Conservation (phyloP, 2,329 filamentous ascomycete species). For the Triangularia setosa region DNA sequence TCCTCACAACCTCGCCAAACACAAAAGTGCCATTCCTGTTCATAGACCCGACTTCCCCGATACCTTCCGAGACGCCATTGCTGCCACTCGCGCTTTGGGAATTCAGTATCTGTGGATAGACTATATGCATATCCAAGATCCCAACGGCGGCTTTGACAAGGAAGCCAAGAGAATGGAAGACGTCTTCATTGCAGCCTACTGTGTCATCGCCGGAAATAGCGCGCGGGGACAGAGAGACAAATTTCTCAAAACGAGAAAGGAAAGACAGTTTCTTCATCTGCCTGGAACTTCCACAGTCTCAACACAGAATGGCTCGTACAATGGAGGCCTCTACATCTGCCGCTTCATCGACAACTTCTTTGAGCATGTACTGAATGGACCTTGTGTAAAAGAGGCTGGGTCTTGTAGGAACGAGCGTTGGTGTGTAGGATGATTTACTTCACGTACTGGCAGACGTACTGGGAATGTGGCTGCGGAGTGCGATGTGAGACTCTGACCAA, state of each 20-base stretch:
- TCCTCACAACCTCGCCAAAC: not conserved
- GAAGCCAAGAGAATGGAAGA: conserved; percentile 29
- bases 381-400: conserved; percentile 37
- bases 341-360: conserved; percentile 3
- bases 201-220: conserved; percentile 23
- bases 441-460: conserved; percentile 34
- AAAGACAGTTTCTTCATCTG: not conserved
- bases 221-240: not conserved
- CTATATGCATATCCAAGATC: conserved; percentile 27
- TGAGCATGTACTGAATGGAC: conserved; percentile 29
- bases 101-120: conserved; percentile 27
- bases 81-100: conserved; percentile 13
- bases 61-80: conserved; percentile 22
- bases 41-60: conserved; percentile 3
- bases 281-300: not conserved
- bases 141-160: conserved; percentile 20
- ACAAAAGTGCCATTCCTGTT: not conserved
- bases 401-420: conserved; percentile 36
- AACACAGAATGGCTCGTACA: not conserved
- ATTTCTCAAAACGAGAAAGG: not conserved
- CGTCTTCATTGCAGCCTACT: conserved; percentile 29
- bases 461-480: conserved; percentile 36
- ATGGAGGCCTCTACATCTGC: not conserved
- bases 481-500: conserved; percentile 33
- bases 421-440: conserved; percentile 38